phyloP scores from a whole-genome alignment of 768 basidiomycete genomes.

The Naganishia kalamii region DNA sequence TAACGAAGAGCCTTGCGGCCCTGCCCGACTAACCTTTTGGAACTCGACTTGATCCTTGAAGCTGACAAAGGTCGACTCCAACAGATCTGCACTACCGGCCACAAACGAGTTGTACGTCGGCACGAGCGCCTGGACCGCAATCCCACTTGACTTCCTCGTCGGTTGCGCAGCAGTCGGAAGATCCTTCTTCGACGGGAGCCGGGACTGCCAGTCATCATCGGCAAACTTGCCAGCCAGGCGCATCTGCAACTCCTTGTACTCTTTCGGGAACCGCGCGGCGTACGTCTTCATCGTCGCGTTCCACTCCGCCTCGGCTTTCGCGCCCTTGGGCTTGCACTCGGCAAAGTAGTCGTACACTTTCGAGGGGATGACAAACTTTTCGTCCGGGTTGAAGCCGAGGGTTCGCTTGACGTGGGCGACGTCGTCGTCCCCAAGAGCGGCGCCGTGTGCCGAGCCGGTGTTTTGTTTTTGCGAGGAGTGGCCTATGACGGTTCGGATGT shows the following conservation, averaged over 20 bases:
- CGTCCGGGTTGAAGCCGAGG: constrained; percentile 39
- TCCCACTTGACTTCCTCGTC: constrained; percentile 37
- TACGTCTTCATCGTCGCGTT: constrained; percentile 32
- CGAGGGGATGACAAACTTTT: constrained; percentile 36
- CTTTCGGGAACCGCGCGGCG: constrained; percentile 27
- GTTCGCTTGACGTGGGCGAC: constrained; percentile 38
- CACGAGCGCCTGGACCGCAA: constrained; percentile 32
- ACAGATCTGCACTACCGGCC: constrained; percentile 38
- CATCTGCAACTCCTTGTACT: constrained; percentile 29
- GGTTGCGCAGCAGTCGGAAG: constrained; percentile 30
- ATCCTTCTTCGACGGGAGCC: constrained; percentile 31
- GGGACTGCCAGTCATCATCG: constrained; percentile 30
- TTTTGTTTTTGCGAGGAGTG: constrained; percentile 37
- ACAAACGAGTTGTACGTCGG: constrained; percentile 34
- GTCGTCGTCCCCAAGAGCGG: constrained; percentile 43
- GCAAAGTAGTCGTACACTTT: constrained; percentile 42
- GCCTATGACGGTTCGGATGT: constrained; percentile 44
- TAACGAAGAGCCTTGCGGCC: background rate
- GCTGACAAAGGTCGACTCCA: constrained; percentile 43
- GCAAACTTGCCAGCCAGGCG: constrained; percentile 32
- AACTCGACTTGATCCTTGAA: constrained; percentile 37
- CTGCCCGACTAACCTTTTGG: constrained; percentile 32
- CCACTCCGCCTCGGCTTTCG: constrained; percentile 34
- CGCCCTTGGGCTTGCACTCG: constrained; percentile 32
- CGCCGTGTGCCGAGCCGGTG: constrained; percentile 43